Conservation (phyloP, 495 filamentous ascomycete species). For the Penicillium cosmopolitanum region DNA sequence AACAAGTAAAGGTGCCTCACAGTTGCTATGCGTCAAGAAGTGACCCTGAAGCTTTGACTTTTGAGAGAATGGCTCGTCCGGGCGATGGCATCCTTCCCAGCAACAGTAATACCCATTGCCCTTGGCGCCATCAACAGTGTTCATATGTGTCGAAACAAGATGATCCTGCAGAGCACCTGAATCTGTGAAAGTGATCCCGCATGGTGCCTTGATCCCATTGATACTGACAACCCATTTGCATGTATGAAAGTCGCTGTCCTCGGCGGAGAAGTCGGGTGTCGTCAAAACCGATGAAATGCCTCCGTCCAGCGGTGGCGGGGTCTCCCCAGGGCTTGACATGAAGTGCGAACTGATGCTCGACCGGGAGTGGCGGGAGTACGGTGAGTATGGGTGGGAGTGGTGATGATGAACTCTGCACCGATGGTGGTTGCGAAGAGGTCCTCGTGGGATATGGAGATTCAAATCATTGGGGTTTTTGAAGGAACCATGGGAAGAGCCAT, state of each 20-base stretch:
- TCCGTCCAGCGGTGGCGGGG: conserved; percentile 48
- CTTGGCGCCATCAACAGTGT: conserved; percentile 45
- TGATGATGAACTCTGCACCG: conserved; percentile 42
- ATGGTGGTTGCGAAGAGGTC: conserved; percentile 44
- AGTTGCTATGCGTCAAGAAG: conserved; percentile 53
- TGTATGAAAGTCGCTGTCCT: conserved; percentile 38
- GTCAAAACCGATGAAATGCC: conserved; percentile 44
- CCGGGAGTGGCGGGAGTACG: conserved; percentile 47
- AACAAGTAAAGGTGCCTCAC: conserved; percentile 25
- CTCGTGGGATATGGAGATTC: conserved; percentile 26
- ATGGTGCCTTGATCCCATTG: conserved; percentile 36
- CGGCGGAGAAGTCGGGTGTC: conserved; percentile 41
- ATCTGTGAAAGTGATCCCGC: conserved; percentile 41
- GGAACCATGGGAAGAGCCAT: conserved; percentile 27
- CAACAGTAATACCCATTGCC: conserved; percentile 54
- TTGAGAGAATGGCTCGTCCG: conserved; percentile 52
- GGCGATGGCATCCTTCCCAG: conserved; percentile 52
- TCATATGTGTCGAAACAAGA: conserved; percentile 44
- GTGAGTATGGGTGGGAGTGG: conserved; percentile 45
- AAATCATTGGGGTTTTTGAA: conserved; percentile 38
- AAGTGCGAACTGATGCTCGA: conserved; percentile 49
- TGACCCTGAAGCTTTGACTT: conserved; percentile 56
- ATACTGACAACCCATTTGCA: conserved; percentile 43
- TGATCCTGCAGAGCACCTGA: conserved; percentile 48
- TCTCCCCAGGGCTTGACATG: conserved; percentile 45